phyloP scores from a whole-genome alignment of 352 stramenopile genomes.

The Pythium monospermum region DNA sequence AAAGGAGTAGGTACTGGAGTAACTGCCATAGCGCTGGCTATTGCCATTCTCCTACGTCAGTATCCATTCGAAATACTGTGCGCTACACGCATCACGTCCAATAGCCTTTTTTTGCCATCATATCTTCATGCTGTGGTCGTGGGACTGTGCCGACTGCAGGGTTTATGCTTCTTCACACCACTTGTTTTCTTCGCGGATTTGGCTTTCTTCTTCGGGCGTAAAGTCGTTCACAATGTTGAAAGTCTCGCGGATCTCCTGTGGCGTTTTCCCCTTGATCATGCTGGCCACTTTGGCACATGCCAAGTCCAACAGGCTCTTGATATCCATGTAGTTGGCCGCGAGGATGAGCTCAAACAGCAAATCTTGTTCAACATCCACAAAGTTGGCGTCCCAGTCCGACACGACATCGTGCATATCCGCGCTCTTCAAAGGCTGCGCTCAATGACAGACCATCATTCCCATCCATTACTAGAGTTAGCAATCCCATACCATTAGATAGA shows the following conservation, averaged over 20 bases:
- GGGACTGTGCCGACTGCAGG: too few species aligned
- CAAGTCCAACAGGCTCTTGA: slow-evolving; percentile 94
- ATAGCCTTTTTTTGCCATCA: too few species aligned
- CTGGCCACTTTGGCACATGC: slow-evolving; percentile 90
- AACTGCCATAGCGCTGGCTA: too few species aligned
- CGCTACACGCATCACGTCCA: too few species aligned
- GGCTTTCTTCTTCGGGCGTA: slow-evolving; percentile 98
- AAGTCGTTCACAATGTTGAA: slow-evolving; percentile 99
- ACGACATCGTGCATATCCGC: slow-evolving; percentile 99
- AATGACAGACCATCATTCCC: not conserved
- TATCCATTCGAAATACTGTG: too few species aligned
- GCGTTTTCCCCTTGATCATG: slow-evolving; percentile 96
- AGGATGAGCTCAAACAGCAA: slow-evolving; percentile 99
- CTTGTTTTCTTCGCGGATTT: slow-evolving; percentile 99
- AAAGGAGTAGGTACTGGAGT: too few species aligned
- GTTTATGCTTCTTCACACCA: slow-evolving; percentile 98
- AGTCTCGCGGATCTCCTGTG: slow-evolving; percentile 98
- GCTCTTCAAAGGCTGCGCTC: slow-evolving; percentile 94
- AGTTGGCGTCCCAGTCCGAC: slow-evolving; percentile 99
- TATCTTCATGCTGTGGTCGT: too few species aligned
- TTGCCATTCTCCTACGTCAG: too few species aligned
- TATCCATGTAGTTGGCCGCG: slow-evolving; percentile 99
- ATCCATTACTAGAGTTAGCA: slow-evolving; percentile 9
- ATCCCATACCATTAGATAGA: not conserved
- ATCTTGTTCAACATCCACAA: slow-evolving; percentile 99